A percentile compares a stretch with the other conserved stretches of the same genome.
These are phyloP conservation scores for Pichia sp. DNA, from an alignment of 1,139 yeast species.

Conservation along the genomic window DNA sequence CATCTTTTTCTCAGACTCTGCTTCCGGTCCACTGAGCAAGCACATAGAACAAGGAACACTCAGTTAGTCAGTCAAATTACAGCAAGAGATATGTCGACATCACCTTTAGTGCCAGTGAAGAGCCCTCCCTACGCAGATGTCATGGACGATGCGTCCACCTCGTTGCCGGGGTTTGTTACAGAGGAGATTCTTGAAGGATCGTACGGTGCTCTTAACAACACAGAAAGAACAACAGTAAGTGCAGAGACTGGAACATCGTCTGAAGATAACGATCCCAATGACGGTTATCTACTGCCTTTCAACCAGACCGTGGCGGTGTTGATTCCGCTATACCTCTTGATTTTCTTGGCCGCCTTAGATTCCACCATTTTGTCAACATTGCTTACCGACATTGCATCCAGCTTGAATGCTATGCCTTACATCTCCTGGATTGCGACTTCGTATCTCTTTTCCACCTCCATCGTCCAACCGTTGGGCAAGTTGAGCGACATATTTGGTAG, in stretches of 20 bases:
- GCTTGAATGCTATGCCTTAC: slow-evolving; percentile 48
- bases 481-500: slow-evolving; percentile 84
- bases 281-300: slow-evolving; percentile 30
- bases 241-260: background rate
- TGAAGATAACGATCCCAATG: background rate
- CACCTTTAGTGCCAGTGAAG: background rate
- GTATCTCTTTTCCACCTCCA: slow-evolving; percentile 55
- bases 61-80: no score
- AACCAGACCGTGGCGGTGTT: slow-evolving; percentile 26
- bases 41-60: no score
- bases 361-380: slow-evolving; percentile 64
- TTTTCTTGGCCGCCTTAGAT: slow-evolving; percentile 56
- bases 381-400: slow-evolving; percentile 59
- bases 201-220: slow-evolving; percentile 12
- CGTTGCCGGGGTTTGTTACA: slow-evolving; percentile 46
- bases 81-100: background rate
- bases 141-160: slow-evolving; percentile 35
- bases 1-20: background rate
- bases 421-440: slow-evolving; percentile 61
- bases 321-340: slow-evolving; percentile 28
- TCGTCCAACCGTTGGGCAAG: slow-evolving; percentile 78
- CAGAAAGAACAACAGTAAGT: background rate
- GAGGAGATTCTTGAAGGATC: slow-evolving; percentile 39
- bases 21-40: no score
- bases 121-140: slow-evolving; percentile 11